A percentile compares a stretch with the other conserved stretches of the same genome.
phyloP scores from a whole-genome alignment of 2,329 filamentous ascomycete species.

The Phoma sp. region DNA sequence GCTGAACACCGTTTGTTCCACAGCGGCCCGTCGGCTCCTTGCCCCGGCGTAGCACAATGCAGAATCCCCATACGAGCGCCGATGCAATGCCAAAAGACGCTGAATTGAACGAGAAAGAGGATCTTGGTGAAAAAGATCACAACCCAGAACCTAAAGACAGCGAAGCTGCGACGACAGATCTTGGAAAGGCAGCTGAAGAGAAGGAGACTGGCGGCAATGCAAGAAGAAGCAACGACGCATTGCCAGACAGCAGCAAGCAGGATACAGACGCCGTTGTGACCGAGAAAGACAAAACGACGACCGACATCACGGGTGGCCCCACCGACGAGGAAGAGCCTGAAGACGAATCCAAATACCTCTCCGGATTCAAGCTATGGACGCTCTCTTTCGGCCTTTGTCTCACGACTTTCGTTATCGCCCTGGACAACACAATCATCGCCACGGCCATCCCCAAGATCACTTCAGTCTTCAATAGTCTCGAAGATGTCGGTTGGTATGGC shows the following conservation, averaged over 20 bases:
- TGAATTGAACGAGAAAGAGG: not conserved
- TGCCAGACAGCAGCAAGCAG: not conserved
- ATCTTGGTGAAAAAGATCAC: not conserved
- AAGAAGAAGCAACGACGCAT: not conserved
- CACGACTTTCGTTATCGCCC: constrained; percentile 45
- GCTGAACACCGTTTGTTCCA: not conserved
- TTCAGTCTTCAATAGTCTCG: constrained; percentile 48
- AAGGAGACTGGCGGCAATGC: not conserved
- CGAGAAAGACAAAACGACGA: not conserved
- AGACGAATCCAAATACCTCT: constrained; percentile 46
- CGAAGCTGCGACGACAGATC: not conserved
- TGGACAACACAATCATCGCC: constrained; percentile 50
- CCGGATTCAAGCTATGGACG: constrained; percentile 42
- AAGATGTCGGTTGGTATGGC: constrained; percentile 53
- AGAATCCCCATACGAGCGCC: not conserved
- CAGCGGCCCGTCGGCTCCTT: constrained; percentile 17
- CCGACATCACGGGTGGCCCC: constrained; percentile 1
- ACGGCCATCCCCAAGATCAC: constrained; percentile 52
- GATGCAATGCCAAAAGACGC: constrained; percentile 3
- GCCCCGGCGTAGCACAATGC: constrained; percentile 16
- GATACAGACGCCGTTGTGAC: not conserved
- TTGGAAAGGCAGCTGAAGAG: not conserved
- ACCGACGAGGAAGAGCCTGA: constrained; percentile 32
- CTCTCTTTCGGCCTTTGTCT: constrained; percentile 44
- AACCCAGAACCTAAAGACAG: not conserved